Percentiles rank a stretch among this genome's conserved stretches.
Evolutionary conservation across 805 yeast genomes (phyloP).

Genomic region (Teunomyces atbi): DNA sequence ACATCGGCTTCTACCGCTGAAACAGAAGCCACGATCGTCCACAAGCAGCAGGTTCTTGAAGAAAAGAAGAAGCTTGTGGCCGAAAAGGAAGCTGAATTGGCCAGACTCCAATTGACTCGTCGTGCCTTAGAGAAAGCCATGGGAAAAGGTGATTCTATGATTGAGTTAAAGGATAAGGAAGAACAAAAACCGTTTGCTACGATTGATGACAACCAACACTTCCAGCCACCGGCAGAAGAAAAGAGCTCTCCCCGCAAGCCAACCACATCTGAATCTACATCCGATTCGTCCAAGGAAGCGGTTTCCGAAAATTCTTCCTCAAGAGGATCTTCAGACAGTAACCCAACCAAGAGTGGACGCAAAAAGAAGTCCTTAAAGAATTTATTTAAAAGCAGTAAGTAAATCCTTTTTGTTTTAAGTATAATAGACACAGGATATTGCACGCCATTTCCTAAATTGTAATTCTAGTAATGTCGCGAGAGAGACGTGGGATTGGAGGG

Average conservation of each 20-base stretch:
- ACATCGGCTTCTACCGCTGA: constrained; percentile 7
- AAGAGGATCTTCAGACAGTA: not conserved
- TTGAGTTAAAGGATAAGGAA: constrained; percentile 10
- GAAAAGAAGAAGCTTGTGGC: constrained; percentile 14
- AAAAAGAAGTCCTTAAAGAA: constrained; percentile 13
- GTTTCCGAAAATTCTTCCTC: constrained; percentile 1
- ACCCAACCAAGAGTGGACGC: not conserved
- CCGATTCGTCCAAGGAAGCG: constrained; percentile 6
- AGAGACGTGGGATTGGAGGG: no score
- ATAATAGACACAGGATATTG: no score
- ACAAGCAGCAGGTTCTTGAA: constrained; percentile 11
- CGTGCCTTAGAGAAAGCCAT: constrained; percentile 15
- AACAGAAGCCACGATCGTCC: constrained; percentile 1
- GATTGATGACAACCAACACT: constrained; percentile 39
- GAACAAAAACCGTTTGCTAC: constrained; percentile 23
- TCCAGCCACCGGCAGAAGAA: constrained; percentile 4
- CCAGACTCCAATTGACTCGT: constrained; percentile 11
- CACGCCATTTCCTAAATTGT: no score
- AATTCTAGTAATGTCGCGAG: no score
- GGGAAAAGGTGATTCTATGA: constrained; percentile 17
- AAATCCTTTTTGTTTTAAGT: not conserved
- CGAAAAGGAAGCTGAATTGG: constrained; percentile 23
- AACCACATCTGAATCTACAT: not conserved
- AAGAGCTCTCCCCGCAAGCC: not conserved
- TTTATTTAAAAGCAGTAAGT: constrained; percentile 14